Evolutionary conservation across 2,329 filamentous ascomycete species (phyloP).

Genomic region (Apiospora hydei): DNA sequence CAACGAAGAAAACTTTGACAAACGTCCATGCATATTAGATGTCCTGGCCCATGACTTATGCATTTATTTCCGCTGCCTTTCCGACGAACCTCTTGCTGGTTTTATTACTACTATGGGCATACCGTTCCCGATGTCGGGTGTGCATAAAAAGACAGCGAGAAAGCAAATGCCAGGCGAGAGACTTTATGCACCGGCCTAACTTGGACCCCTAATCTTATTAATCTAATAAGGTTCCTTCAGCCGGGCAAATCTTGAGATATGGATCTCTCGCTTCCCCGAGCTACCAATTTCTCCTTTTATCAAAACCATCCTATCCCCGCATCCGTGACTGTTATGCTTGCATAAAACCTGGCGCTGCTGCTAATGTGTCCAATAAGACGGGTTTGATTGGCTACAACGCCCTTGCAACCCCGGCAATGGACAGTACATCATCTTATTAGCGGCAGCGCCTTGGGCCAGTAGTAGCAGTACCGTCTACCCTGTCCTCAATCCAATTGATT

Average conservation of each 20-base stretch:
- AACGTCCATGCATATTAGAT: neutral
- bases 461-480: neutral
- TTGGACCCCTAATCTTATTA: slow-evolving; percentile 6
- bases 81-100: neutral
- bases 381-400: neutral
- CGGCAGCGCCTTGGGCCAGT: neutral
- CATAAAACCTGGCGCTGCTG: neutral
- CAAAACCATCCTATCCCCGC: slow-evolving; percentile 11
- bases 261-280: neutral
- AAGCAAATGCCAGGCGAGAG: neutral
- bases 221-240: neutral
- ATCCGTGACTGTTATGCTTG: neutral
- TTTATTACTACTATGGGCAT: slow-evolving; percentile 14
- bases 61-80: neutral
- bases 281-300: slow-evolving; percentile 15
- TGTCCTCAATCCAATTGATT: slow-evolving; percentile 12
- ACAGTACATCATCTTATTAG: neutral
- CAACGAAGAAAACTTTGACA: slow-evolving; percentile 2
- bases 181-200: neutral
- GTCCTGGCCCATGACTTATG: neutral
- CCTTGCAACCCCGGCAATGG: neutral
- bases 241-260: slow-evolving; percentile 14
- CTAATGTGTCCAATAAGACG: slow-evolving; percentile 16
- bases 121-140: neutral
- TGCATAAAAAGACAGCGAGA: neutral